A percentile compares a stretch with the other conserved stretches of the same genome.
Conservation (phyloP, 352 stramenopile species). For the Globisporangium apiculatum region DNA sequence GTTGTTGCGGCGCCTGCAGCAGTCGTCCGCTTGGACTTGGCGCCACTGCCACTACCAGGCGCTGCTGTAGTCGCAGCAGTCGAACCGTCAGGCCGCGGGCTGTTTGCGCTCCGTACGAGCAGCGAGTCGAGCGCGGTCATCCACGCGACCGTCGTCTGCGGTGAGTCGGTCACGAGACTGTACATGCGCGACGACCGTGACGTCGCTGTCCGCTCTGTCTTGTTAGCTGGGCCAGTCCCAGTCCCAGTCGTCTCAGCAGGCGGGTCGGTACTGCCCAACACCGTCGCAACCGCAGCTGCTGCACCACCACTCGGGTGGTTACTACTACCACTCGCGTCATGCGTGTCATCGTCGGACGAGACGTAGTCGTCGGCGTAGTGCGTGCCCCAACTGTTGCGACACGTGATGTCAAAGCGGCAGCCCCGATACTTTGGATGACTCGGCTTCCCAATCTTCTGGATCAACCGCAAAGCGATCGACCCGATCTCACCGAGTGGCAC, state of each 20-base stretch:
- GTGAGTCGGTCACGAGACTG: conserved; percentile 71
- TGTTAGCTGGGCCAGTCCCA: background rate
- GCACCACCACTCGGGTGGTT: background rate
- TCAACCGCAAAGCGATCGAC: conserved; percentile 72
- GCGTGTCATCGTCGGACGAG: conserved; percentile 57
- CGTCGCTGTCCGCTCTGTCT: conserved; percentile 42
- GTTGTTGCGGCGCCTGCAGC: background rate
- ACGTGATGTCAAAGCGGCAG: conserved; percentile 81
- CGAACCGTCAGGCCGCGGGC: conserved; percentile 40
- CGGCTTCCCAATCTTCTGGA: conserved; percentile 75
- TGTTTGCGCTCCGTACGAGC: conserved; percentile 66
- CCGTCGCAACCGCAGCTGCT: background rate
- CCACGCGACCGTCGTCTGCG: conserved; percentile 64
- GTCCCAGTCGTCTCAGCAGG: no score
- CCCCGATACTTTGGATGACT: conserved; percentile 77
- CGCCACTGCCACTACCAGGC: conserved; percentile 1
- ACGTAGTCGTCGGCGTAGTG: conserved; percentile 78
- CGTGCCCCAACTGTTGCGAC: conserved; percentile 67
- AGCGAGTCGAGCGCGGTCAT: conserved; percentile 70
- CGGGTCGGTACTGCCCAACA: no score
- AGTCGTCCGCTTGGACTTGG: conserved; percentile 18
- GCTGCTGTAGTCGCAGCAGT: conserved; percentile 1
- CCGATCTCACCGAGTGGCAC: conserved; percentile 74
- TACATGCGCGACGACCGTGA: conserved; percentile 63
- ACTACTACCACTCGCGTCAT: conserved; percentile 17